Percentiles rank a stretch among this genome's conserved stretches.
These are phyloP conservation scores for Tardiomyces digboiensis DNA, from an alignment of 1,139 yeast genomes.

Conservation along the genomic window DNA sequence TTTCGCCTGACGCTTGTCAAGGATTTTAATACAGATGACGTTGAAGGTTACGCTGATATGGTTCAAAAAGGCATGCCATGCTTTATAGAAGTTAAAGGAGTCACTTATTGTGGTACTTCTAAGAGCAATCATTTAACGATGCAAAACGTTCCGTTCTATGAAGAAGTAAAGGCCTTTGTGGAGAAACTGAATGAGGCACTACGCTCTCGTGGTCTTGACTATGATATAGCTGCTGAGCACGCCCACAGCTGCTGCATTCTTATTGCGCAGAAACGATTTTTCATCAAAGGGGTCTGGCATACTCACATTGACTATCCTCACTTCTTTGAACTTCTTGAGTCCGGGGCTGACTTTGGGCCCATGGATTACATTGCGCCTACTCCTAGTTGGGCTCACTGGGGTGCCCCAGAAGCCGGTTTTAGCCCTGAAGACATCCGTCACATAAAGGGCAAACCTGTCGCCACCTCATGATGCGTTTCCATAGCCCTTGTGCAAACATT, in stretches of 20 bases:
- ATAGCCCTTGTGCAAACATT: no score
- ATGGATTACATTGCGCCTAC: constrained; percentile 76
- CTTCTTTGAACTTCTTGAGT: constrained; percentile 61
- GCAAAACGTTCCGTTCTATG: constrained; percentile 94
- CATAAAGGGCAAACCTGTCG: constrained; percentile 17
- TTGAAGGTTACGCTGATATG: constrained; percentile 81
- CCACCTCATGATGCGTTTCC: no score
- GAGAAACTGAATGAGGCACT: constrained; percentile 50
- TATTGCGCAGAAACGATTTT: constrained; percentile 68
- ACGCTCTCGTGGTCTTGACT: constrained; percentile 51
- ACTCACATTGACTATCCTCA: constrained; percentile 81
- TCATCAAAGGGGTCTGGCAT: constrained; percentile 67
- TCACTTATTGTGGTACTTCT: constrained; percentile 81
- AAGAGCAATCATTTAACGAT: constrained; percentile 86
- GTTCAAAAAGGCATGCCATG: constrained; percentile 78
- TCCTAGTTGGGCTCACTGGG: constrained; percentile 89
- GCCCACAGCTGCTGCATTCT: constrained; percentile 92
- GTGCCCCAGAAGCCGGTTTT: constrained; percentile 79
- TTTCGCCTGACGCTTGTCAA: constrained; percentile 86
- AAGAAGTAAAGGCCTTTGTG: constrained; percentile 77
- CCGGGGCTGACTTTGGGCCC: constrained; percentile 53
- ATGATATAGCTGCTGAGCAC: constrained; percentile 89
- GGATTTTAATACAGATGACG: constrained; percentile 82
- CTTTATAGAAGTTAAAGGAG: constrained; percentile 89
- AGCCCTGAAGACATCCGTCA: constrained; percentile 60